These are phyloP conservation scores for Microascus cirrosus DNA, from an alignment of 2,329 filamentous ascomycete genomes.

Conservation along the genomic window DNA sequence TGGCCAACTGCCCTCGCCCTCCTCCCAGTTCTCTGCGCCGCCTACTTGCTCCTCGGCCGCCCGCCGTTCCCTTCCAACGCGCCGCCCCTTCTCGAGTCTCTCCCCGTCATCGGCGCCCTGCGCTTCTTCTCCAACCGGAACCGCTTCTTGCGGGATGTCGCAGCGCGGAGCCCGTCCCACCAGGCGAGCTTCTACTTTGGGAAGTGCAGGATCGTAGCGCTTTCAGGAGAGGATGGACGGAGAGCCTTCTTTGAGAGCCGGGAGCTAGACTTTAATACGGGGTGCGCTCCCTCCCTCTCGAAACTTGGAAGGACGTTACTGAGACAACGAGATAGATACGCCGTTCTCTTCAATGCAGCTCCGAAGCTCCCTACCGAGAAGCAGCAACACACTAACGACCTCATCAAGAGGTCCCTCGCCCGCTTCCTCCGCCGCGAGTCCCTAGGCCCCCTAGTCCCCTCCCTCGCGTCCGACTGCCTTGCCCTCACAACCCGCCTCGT, in stretches of 20 bases:
- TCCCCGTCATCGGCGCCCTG: constrained; percentile 1
- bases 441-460: constrained; percentile 23
- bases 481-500: constrained; percentile 23
- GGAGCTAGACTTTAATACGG: constrained; percentile 28
- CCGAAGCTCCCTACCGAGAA: constrained; percentile 12
- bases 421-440: constrained; percentile 24
- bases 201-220: constrained; percentile 27
- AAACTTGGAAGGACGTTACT: too few relatives aligned
- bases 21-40: neutral
- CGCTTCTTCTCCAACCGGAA: constrained; percentile 30
- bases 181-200: constrained; percentile 39
- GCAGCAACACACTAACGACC: constrained; percentile 10
- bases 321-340: constrained; percentile 11
- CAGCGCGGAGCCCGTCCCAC: constrained; percentile 19
- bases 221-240: constrained; percentile 29
- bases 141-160: constrained; percentile 27
- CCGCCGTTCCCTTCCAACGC: constrained; percentile 1
- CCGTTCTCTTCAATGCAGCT: constrained; percentile 17
- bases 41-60: neutral
- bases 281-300: constrained; percentile 13
- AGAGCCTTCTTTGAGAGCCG: constrained; percentile 32
- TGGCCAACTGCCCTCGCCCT: too few relatives aligned
- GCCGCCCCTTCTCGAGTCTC: constrained; percentile 2
- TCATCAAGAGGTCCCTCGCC: constrained; percentile 18
- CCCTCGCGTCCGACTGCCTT: constrained; percentile 26